phyloP scores from a whole-genome alignment of 495 filamentous ascomycete species.

The Lepidopterella palustris region DNA sequence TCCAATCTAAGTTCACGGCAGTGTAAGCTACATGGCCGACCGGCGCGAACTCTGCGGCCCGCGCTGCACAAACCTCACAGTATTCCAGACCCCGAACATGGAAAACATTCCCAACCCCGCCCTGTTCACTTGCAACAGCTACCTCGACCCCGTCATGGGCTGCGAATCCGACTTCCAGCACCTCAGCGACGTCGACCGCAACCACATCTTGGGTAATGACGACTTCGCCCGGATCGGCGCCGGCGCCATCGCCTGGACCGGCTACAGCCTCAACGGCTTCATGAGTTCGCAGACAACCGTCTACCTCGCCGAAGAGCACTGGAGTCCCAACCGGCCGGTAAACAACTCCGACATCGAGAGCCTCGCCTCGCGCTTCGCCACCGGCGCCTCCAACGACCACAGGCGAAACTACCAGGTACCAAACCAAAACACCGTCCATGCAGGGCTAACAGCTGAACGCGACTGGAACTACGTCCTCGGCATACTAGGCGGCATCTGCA shows the following conservation, averaged over 20 bases:
- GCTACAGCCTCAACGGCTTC: constrained; percentile 7
- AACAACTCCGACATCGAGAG: constrained; percentile 12
- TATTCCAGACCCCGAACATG: constrained; percentile 15
- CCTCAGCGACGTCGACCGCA: constrained; percentile 6
- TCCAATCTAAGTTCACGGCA: neutral
- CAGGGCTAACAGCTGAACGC: constrained; percentile 21
- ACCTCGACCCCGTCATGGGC: constrained; percentile 7
- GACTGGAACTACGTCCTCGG: constrained; percentile 21
- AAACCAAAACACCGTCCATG: constrained; percentile 7
- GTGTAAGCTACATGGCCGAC: constrained; percentile 16
- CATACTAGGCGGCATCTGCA: constrained; percentile 14
- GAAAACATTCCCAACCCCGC: constrained; percentile 4
- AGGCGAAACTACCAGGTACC: constrained; percentile 11
- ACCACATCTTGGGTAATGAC: constrained; percentile 20
- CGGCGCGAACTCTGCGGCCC: constrained; percentile 13
- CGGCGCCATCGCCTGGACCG: constrained; percentile 25
- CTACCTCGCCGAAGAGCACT: constrained; percentile 17
- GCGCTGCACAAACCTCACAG: constrained; percentile 27
- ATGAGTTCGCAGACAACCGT: constrained; percentile 1
- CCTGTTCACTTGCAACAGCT: constrained; percentile 21
- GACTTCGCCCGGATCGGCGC: constrained; percentile 21
- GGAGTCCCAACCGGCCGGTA: constrained; percentile 15
- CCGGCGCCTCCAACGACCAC: constrained; percentile 25
- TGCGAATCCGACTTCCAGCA: constrained; percentile 11
- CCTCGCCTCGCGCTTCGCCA: constrained; percentile 18